Evolutionary conservation across 768 basidiomycete species (phyloP), one percentile per base, ranked within the genome.

Genomic region (Boletus sp.): DNA sequence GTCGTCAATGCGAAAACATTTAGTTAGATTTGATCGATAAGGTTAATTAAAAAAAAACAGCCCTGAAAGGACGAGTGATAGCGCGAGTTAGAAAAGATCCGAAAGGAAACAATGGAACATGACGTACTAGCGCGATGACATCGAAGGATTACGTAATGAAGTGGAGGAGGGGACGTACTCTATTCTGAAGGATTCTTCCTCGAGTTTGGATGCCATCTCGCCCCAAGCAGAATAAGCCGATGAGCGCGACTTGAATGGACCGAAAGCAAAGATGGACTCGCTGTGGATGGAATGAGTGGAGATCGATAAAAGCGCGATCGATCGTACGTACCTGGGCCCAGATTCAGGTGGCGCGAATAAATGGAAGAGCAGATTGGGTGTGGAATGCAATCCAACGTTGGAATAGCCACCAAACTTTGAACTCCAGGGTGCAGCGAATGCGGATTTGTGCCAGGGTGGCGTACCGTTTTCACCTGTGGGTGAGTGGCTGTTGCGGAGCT

Each of bases 291-390:
- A 49, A 46, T 62, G 52, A 60, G 61, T 33, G 29, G 54, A 61
- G 68, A 63, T 56, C 52, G 44, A 52, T 50, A 39, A 36, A 61
- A 53, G 37, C 15, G 57, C 53, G 58, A 59, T 40, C 50, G 55
- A 56, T 61, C 57, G 59, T 66, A 69, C 69, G 59, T 66, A 71
- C 69, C 69, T 75, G 71, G 70, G 61, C 73, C 80, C 75, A 66
- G 75, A 75, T 55, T 89, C 86, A 55, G 89, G 89, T 12, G 89
- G 88, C 41, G 90, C 81, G 68, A 92, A 88, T 12, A 92, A 76
- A 74, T 87, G 89, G 52, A 79, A 76, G 36, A 92, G 77, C 24
- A 92, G 80, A 59, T 85, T 86, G 54, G 80, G 79, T 5, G 86
- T 87, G 18, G 89, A 83, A 50, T 82, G 76, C 40, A 78, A 67